These are phyloP conservation scores for Hippophae rhamnoides DNA, from an alignment of 306 rosid species.

Conservation along the genomic window DNA sequence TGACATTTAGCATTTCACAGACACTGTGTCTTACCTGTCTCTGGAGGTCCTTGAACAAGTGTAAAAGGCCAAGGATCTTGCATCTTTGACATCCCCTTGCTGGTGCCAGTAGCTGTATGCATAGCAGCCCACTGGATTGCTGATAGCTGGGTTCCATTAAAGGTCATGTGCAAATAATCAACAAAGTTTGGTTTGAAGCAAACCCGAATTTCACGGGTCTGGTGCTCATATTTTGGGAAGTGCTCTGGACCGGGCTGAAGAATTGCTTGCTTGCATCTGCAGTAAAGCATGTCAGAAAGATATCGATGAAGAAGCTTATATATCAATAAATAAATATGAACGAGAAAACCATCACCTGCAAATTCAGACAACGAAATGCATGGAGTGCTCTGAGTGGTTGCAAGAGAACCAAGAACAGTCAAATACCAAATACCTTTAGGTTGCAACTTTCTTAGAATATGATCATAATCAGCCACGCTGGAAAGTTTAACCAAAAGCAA, in stretches of 20 bases:
- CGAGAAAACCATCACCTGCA: constrained; percentile 45
- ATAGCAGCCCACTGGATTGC: constrained; percentile 98
- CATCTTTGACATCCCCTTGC: constrained; percentile 63
- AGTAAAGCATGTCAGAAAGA: constrained; percentile 20
- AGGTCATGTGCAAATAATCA: constrained; percentile 74
- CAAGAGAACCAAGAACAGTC: constrained; percentile 93
- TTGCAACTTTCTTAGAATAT: constrained; percentile 70
- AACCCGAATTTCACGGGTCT: constrained; percentile 84
- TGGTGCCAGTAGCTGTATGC: constrained; percentile 97
- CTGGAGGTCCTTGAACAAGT: constrained; percentile 99
- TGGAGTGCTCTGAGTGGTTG: constrained; percentile 96
- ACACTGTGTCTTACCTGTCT: constrained; percentile 98
- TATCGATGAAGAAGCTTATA: not conserved
- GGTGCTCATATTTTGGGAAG: constrained; percentile 92
- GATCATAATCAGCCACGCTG: constrained; percentile 69
- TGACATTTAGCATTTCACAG: constrained; percentile 99
- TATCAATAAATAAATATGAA: constrained; percentile 10
- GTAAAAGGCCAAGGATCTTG: constrained; percentile 99
- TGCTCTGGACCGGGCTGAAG: constrained; percentile 96
- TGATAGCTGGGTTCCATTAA: constrained; percentile 86
- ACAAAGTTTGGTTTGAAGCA: constrained; percentile 82
- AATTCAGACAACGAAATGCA: constrained; percentile 93
- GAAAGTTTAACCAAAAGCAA: constrained; percentile 7
- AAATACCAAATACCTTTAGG: constrained; percentile 72
- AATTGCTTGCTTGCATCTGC: constrained; percentile 99